Evolutionary conservation across 805 yeast genomes (phyloP), one percentile per base, ranked within the genome.

Genomic region (Candida ovalis): DNA sequence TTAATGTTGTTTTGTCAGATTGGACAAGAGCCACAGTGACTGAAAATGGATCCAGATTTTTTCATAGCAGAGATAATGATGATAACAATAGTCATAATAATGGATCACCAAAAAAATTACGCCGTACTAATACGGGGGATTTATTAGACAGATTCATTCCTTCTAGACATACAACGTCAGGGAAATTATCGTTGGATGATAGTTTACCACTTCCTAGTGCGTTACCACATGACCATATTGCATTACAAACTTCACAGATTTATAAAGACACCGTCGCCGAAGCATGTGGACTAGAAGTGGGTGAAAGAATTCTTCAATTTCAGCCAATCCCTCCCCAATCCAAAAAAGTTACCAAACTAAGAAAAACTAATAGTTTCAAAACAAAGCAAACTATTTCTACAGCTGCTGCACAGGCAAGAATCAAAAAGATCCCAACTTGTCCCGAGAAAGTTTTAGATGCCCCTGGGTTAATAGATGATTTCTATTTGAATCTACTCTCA

Each of bases 391-490:
- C 51, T 50, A 59, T 62, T 13, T 62, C 69, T 4, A 56, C 82
- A 0, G 69, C 76, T 12, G 72, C 77, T 24, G 86, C 85, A 4
- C 75, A 81, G 33, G 82, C 86, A 17, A 73, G 90, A 58, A 78
- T 88, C 43, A 81, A 96, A 55, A 84, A 82, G 57, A 76, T 94
- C 42, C 88, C 95, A 23, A 81, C 88, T 0, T 87, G 88, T 30
- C 98, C 99, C 1, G 96, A 88, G 55, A 78, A 96, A 53, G 96
- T 94, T 1, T 73, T 94, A 37, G 99, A 94, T 69, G 99, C 98
- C 0, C 99, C 99, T 0, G 97, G 96, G 0, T 76, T 91, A 49
- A 77, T 85, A 21, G 96, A 94, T 66, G 99, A 94, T 69, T 94
- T 90, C 66, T 94, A 92, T 64, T 74, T 90, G 46, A 90, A 90